Evolutionary conservation across 2,329 filamentous ascomycete genomes (phyloP), one percentile per base, ranked within the genome.

Genomic region (Pseudogymnoascus sp.): DNA sequence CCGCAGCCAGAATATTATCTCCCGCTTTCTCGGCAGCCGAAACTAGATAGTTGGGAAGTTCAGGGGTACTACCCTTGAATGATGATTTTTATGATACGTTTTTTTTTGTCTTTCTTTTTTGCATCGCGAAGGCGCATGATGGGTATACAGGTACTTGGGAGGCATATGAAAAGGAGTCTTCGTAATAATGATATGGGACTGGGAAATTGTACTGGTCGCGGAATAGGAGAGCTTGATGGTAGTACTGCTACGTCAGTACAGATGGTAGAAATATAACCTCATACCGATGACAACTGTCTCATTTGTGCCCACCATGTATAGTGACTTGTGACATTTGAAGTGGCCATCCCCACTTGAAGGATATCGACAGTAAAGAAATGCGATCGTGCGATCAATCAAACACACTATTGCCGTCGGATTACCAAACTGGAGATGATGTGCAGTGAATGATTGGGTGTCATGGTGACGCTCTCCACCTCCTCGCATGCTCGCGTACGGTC

Each of bases 151-250:
- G 49, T 55, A 55, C 49, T 55, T 33, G 28, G 49, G 49, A 55
- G 9, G 49, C 49, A 55, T 55, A 55, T 55, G 49, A 55, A 55
- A 55, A 33, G 49, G 49, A 55, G 49, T 55, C 28, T 55, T 55
- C 28, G 49, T 55, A 55, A 55, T 55, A 55, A 55, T 55, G 49
- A 33, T 55, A 55, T 35, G 49, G 49, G 49, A 33, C n/a, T 55
- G 28, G 49, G 28, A 33, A 33, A 19, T 55, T 33, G 49, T 55
- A 55, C 25, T 55, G 49, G 49, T 55, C 16, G 49, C n/a, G 9
- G n/a, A 12, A 19, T 55, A 55, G 49, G 28, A 55, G 28, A 33
- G 28, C 49, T 22, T 55, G 28, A 33, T 55, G 49, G 49, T 55
- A 55, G 49, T 14, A 55, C 49, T 22, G 6, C 49, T 55, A 35